These are phyloP conservation scores for Naganishia randhawae DNA, from an alignment of 768 basidiomycete genomes.

Conservation along the genomic window DNA sequence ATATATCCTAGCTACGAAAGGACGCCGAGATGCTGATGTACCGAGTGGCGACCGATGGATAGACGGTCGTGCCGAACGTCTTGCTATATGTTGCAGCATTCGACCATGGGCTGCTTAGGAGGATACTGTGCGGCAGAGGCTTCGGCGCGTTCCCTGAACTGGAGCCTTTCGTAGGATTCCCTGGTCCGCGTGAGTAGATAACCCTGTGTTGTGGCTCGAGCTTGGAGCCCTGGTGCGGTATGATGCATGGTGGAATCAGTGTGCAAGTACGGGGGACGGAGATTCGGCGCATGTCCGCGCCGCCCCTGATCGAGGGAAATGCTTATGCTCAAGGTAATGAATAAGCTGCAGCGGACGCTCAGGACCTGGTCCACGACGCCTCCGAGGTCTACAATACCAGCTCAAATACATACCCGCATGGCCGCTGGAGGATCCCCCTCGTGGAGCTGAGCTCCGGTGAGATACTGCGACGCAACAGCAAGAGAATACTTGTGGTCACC, in stretches of 20 bases:
- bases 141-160: background rate
- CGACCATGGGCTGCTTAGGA: background rate
- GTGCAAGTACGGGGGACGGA: no score
- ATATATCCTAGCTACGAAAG: background rate
- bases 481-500: background rate
- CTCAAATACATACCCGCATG: background rate
- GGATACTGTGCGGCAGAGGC: background rate
- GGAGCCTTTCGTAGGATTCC: background rate
- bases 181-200: no score
- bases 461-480: background rate
- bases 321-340: no score
- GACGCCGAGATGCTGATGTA: background rate
- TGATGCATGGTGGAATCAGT: no score
- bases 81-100: constrained; percentile 21
- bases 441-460: constrained; percentile 19
- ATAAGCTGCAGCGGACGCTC: no score
- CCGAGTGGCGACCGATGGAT: background rate
- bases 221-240: no score
- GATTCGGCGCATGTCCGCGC: no score
- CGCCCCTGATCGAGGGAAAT: no score
- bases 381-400: background rate
- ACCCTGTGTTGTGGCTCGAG: no score
- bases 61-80: constrained; percentile 22
- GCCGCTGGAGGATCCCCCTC: background rate
- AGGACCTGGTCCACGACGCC: background rate